These are phyloP conservation scores for Metschnikowia cerradonensis DNA, from an alignment of 805 yeast species.

Conservation along the genomic window DNA sequence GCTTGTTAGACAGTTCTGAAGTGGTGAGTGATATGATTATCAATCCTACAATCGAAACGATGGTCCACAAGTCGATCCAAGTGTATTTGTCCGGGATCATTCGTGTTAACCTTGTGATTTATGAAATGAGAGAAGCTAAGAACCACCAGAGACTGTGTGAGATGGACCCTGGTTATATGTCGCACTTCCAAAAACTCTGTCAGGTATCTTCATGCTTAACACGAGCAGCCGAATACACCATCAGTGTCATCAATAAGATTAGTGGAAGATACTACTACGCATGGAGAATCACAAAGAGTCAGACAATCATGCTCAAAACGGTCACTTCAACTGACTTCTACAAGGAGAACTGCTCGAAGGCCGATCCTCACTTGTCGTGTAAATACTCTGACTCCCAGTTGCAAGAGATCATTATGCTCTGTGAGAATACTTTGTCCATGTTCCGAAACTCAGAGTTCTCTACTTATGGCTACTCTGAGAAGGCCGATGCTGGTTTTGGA, in stretches of 20 bases:
- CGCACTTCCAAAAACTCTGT: conserved; percentile 12
- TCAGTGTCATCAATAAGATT: conserved; percentile 32
- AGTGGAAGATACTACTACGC: conserved; percentile 62
- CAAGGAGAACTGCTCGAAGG: conserved; percentile 18
- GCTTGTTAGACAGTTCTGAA: conserved; percentile 15
- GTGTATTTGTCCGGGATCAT: conserved; percentile 28
- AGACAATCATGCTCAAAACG: conserved; percentile 36
- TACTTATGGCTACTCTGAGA: conserved; percentile 12
- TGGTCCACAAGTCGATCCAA: conserved; percentile 31
- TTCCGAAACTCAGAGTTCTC: conserved; percentile 12
- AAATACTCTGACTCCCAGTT: conserved; percentile 21
- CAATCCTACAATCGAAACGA: conserved; percentile 18
- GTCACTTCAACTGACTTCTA: conserved; percentile 32
- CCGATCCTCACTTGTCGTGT: conserved; percentile 13
- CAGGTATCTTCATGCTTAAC: conserved; percentile 17
- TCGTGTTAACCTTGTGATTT: conserved; percentile 28
- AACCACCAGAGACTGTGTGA: conserved; percentile 19
- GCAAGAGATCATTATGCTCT: conserved; percentile 21
- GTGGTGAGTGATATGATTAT: conserved; percentile 22
- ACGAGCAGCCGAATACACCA: conserved; percentile 23
- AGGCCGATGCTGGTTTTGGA: conserved; percentile 9
- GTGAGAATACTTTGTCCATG: conserved; percentile 12
- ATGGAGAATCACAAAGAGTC: conserved; percentile 63
- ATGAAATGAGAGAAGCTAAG: conserved; percentile 18
- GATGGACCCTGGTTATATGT: conserved; percentile 6